Conservation (phyloP, 164 flowering plant genomes). For the Liquidambar formosana region DNA sequence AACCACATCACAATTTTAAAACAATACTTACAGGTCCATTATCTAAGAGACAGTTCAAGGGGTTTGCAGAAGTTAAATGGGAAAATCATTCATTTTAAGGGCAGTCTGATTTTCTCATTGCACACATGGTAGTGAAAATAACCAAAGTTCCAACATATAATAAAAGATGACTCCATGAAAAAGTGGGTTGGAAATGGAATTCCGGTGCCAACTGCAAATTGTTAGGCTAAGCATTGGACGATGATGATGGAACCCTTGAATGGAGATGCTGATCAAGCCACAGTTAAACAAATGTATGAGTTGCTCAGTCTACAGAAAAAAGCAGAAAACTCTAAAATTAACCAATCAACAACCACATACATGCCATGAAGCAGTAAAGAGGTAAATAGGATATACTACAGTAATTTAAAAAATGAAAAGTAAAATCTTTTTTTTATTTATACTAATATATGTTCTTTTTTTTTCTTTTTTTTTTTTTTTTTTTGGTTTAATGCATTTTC, state of each 20-base stretch:
- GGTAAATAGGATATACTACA: neutral
- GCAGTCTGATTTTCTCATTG: neutral
- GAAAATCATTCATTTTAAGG: neutral
- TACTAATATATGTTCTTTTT: too few species aligned
- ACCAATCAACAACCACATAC: constrained; percentile 3
- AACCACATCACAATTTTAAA: neutral
- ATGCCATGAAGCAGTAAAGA: neutral
- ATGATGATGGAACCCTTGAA: neutral
- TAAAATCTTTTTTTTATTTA: too few species aligned
- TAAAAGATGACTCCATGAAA: neutral
- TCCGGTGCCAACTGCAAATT: neutral
- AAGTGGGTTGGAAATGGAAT: neutral
- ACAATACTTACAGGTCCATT: neutral
- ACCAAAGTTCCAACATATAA: neutral
- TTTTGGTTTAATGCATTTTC: too few species aligned
- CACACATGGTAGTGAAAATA: neutral
- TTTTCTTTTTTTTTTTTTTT: too few species aligned
- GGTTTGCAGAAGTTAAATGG: neutral
- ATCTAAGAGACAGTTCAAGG: neutral
- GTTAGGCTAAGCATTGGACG: neutral
- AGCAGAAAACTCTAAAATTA: too few species aligned
- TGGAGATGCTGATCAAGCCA: neutral
- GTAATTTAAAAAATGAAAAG: too few species aligned
- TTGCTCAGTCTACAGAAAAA: neutral
- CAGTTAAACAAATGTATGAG: neutral